Base-by-base conservation (phyloP, 164 flowering plant genomes). In the Chimonanthus salicifolius region DNA sequence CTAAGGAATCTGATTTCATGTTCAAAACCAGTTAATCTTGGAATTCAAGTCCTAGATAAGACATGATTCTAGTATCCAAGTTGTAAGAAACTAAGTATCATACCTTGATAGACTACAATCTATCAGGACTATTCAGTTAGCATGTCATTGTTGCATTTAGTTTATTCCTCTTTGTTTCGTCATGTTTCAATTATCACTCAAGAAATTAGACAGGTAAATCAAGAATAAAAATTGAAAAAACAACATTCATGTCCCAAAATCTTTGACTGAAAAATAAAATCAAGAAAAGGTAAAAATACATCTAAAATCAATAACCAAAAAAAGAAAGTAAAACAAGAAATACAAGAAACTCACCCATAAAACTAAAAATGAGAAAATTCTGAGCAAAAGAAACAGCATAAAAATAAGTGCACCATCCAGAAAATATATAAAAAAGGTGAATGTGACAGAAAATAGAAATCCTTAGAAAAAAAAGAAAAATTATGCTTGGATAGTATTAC, bases 401-500 rank as follows among this genome's bases (percentile, higher is more conserved):
- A 33, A 33, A 33, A 33, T 33, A 33, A 33, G 33, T 33, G 33
- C 33, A 33, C 33, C 33, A 33, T 33, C 33, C 33, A 33, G 33
- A 33, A 33, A 33, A 33, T 0, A 33, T 1, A 33, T 33, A 33
- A 33, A 33, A 33, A 33, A 33, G 33, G 33, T 33, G 33, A 33
- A 33, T 33, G 33, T 33, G 33, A 33, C 33, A 33, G 33, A 33
- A 33, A 33, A 33, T 33, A 33, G 33, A 33, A 33, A 33, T 33
- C 33, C 33, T 33, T 33, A 33, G 33, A 33, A 33, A 20, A 20
- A 33, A 33, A 33, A 33, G 33, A 20, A 62, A 63, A n/a, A n/a
- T 2, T 5, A 51, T 51, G 65, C 21, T 15, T 58, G 72, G 58
- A 47, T 54, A 16, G 67, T 46, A 83, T 77, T 84, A 86, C 86